phyloP scores from a whole-genome alignment of 768 basidiomycete genomes.

The Tulasnella sp. region DNA sequence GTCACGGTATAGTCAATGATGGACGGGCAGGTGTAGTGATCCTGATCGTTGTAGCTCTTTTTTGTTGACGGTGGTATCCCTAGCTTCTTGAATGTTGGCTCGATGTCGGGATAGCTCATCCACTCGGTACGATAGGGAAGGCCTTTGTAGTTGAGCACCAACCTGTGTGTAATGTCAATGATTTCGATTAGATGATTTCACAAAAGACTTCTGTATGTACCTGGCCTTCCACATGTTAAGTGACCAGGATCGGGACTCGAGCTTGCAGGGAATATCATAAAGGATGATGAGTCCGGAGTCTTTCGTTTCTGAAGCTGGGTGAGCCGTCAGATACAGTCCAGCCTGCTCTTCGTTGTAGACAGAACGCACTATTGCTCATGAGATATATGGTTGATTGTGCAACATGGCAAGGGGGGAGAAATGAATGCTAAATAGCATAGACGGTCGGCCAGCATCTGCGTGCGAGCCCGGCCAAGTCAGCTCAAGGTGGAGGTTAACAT shows the following conservation, averaged over 20 bases:
- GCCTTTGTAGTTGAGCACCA: constrained; percentile 10
- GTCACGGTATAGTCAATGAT: not conserved
- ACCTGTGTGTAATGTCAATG: not conserved
- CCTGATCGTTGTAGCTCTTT: too few relatives aligned
- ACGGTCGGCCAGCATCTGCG: too few relatives aligned
- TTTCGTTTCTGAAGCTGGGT: too few relatives aligned
- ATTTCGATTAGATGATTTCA: not conserved
- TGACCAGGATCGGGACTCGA: not conserved
- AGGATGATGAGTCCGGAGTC: constrained; percentile 6
- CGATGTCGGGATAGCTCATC: constrained; percentile 20
- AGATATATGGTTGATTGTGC: too few relatives aligned
- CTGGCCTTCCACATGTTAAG: constrained; percentile 14
- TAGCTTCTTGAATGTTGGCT: constrained; percentile 17
- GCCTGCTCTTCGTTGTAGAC: too few relatives aligned
- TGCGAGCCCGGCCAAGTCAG: too few relatives aligned
- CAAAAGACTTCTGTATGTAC: not conserved
- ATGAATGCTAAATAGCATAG: too few relatives aligned
- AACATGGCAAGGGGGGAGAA: too few relatives aligned
- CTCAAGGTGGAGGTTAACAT: too few relatives aligned
- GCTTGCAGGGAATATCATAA: constrained; percentile 16
- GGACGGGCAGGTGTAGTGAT: not conserved
- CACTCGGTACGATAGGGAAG: constrained; percentile 16
- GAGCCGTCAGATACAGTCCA: too few relatives aligned
- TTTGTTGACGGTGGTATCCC: constrained; percentile 7
- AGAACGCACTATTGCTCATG: too few relatives aligned